Conservation (phyloP, 2,329 filamentous ascomycete genomes). For the Cryphonectria carpinicola region DNA sequence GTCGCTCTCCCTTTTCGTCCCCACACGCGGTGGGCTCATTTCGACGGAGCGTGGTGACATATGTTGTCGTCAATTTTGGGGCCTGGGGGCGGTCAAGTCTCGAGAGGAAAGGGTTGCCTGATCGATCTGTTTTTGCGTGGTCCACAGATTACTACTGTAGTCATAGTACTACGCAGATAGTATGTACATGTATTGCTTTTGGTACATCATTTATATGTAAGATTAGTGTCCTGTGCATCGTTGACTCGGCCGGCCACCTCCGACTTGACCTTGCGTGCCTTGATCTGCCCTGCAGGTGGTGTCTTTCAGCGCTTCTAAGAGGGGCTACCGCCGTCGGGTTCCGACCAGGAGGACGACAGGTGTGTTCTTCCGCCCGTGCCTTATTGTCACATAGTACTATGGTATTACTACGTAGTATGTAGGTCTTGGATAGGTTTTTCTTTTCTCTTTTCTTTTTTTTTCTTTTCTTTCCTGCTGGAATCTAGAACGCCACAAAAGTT, state of each 20-base stretch:
- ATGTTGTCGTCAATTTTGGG: not conserved
- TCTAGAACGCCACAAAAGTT: not conserved
- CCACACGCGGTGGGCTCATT: conserved; percentile 7
- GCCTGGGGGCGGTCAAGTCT: conserved; percentile 7
- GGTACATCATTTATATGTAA: not conserved
- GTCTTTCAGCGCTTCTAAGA: conserved; percentile 3
- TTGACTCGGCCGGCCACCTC: conserved; percentile 15
- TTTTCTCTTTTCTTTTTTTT: not conserved
- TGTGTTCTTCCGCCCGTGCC: not conserved
- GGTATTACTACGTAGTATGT: no score
- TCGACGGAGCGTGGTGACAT: conserved; percentile 16
- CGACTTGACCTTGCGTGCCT: not conserved
- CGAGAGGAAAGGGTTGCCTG: conserved; percentile 13
- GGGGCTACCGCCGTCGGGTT: conserved; percentile 1
- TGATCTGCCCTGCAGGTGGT: not conserved
- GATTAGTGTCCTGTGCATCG: not conserved
- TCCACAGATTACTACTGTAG: not conserved
- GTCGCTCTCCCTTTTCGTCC: not conserved
- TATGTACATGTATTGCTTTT: not conserved
- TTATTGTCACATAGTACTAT: not conserved
- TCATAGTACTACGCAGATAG: not conserved
- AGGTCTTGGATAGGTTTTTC: no score
- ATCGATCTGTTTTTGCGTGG: conserved; percentile 1
- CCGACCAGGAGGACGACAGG: not conserved
- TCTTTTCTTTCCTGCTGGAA: not conserved